Evolutionary conservation across 441 rosid genomes (phyloP).

Genomic region (Breynia disticha): DNA sequence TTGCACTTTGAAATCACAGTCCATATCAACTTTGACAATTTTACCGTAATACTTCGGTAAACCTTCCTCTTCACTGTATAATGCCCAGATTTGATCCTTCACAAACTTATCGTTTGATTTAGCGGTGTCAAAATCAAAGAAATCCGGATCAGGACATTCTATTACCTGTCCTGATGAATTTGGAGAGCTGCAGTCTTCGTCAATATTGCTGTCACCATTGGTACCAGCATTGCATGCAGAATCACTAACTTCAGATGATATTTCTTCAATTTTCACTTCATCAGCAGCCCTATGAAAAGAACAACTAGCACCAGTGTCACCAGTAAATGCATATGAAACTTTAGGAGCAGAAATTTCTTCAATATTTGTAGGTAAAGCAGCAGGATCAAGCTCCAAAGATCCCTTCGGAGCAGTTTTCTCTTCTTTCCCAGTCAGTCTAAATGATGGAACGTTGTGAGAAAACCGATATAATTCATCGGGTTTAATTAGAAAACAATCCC

Average conservation of each 20-base stretch:
- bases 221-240: background rate
- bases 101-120: constrained; percentile 42
- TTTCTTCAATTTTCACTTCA: constrained; percentile 14
- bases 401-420: constrained; percentile 46
- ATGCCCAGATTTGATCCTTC: constrained; percentile 68
- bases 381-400: constrained; percentile 62
- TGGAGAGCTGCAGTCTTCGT: too few relatives aligned
- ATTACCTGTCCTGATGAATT: background rate
- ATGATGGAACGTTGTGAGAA: constrained; percentile 55
- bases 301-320: constrained; percentile 9
- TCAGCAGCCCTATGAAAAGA: constrained; percentile 7
- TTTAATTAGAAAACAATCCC: constrained; percentile 21
- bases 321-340: constrained; percentile 17
- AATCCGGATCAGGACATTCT: constrained; percentile 51
- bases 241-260: constrained; percentile 12
- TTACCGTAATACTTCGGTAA: constrained; percentile 69
- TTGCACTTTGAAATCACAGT: constrained; percentile 33
- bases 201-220: too few relatives aligned
- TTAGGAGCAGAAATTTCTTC: constrained; percentile 32
- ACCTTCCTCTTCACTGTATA: constrained; percentile 69
- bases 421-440: constrained; percentile 46
- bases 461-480: constrained; percentile 42
- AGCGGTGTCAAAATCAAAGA: constrained; percentile 43
- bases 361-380: constrained; percentile 35
- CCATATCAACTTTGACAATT: constrained; percentile 25